These are phyloP conservation scores for Coniochaeta sp. DNA, from an alignment of 2,329 filamentous ascomycete genomes.

Conservation along the genomic window DNA sequence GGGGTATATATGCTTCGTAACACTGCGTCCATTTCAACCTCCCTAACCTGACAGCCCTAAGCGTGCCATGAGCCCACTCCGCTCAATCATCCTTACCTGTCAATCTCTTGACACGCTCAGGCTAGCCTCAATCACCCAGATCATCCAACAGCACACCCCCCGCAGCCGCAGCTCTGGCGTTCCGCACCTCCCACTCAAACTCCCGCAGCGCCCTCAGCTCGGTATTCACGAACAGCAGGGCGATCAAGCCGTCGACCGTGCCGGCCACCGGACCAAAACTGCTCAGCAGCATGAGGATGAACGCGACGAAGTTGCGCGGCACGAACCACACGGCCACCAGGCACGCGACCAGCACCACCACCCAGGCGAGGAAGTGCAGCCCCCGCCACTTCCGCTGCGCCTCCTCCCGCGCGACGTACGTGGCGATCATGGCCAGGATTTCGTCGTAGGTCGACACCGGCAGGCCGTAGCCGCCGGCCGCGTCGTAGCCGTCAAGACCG, in stretches of 20 bases:
- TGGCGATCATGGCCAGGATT: conserved; percentile 63
- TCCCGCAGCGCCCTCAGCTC: conserved; percentile 80
- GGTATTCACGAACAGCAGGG: conserved; percentile 76
- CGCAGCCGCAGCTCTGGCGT: conserved; percentile 44
- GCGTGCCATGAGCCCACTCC: neutral
- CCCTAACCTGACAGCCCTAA: neutral
- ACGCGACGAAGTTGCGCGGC: conserved; percentile 67
- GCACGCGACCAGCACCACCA: conserved; percentile 64
- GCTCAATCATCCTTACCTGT: neutral
- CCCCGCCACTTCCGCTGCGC: conserved; percentile 66
- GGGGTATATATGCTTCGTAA: neutral
- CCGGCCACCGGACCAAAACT: conserved; percentile 72
- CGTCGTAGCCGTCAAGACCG: conserved; percentile 9
- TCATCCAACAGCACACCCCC: conserved; percentile 10
- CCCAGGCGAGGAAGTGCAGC: conserved; percentile 62
- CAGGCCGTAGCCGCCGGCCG: too few relatives aligned
- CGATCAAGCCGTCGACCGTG: conserved; percentile 77
- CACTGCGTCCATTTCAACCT: neutral
- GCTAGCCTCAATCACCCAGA: neutral
- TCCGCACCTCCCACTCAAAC: conserved; percentile 87
- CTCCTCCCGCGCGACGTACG: conserved; percentile 64
- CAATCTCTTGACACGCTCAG: neutral
- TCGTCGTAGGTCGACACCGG: conserved; percentile 41
- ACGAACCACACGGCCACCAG: conserved; percentile 83
- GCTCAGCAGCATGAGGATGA: conserved; percentile 71